Conservation (phyloP, 176 grass and related monocot species). For the Echinochloa phyllopogon region DNA sequence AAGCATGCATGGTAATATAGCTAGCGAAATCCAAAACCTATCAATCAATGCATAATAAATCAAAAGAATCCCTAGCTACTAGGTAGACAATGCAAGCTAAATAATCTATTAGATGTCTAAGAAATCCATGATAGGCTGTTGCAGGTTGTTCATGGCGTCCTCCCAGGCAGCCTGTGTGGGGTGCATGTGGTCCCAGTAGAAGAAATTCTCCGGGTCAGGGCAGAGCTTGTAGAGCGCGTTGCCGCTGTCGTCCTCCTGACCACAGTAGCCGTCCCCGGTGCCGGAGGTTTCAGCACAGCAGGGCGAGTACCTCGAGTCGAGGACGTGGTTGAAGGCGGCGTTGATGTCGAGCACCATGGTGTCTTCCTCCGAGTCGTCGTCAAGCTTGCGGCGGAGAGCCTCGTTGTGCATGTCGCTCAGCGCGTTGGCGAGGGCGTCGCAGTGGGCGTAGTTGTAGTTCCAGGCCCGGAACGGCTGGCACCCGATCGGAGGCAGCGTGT, state of each 20-base stretch:
- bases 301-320: background rate
- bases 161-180: background rate
- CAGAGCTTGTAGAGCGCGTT: background rate
- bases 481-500: background rate
- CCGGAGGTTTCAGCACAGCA: background rate
- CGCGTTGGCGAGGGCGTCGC: background rate
- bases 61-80: no score
- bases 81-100: no score
- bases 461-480: background rate
- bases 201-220: background rate
- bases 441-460: background rate
- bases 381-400: no score
- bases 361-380: no score
- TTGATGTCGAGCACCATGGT: no score
- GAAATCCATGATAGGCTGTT: background rate
- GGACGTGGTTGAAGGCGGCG: no score
- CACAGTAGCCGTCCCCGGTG: background rate
- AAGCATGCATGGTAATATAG: no score
- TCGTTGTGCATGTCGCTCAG: no score
- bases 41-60: no score
- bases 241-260: background rate
- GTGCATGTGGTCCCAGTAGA: background rate
- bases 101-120: background rate
- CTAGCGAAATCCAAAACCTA: no score
- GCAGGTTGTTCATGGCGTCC: background rate